Evolutionary conservation across 2,329 filamentous ascomycete genomes (phyloP).

Genomic region (Sphaerulina musiva): DNA sequence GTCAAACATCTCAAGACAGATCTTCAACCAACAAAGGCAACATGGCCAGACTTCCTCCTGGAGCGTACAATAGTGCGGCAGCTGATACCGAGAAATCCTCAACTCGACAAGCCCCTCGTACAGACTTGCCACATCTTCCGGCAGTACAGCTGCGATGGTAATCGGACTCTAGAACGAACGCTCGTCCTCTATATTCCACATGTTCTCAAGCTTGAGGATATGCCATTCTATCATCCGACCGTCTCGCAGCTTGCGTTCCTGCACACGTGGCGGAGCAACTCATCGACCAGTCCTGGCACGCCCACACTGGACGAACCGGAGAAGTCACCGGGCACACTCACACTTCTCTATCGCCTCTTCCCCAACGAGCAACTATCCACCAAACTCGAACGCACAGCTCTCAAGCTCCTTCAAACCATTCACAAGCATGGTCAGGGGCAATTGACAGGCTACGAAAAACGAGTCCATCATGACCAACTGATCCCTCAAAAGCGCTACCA

Average conservation of each 20-base stretch:
- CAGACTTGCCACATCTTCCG: conserved; percentile 72
- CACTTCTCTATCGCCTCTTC: conserved; percentile 19
- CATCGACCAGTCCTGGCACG: conserved; percentile 1
- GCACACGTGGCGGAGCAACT: conserved; percentile 53
- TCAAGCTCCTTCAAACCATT: conserved; percentile 60
- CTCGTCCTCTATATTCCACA: conserved; percentile 77
- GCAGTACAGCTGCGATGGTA: conserved; percentile 22
- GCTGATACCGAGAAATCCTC: conserved; percentile 74
- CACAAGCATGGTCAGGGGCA: conserved; percentile 67
- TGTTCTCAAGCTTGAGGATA: conserved; percentile 50
- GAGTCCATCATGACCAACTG: conserved; percentile 75
- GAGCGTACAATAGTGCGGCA: conserved; percentile 64
- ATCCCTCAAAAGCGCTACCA: conserved; percentile 72
- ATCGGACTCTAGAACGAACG: conserved; percentile 34
- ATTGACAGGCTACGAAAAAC: conserved; percentile 64
- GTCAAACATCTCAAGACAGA: conserved; percentile 44
- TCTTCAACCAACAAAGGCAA: conserved; percentile 24
- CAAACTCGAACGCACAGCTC: conserved; percentile 57
- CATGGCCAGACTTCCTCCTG: conserved; percentile 36
- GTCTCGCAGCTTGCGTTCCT: conserved; percentile 69
- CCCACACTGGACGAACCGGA: background rate
- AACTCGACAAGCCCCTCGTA: conserved; percentile 65
- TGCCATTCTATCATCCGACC: conserved; percentile 84
- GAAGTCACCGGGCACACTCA: conserved; percentile 4
- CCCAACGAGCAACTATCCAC: conserved; percentile 44